Conservation (phyloP, 257 asterid genomes). For the Thymus mandschuricus region DNA sequence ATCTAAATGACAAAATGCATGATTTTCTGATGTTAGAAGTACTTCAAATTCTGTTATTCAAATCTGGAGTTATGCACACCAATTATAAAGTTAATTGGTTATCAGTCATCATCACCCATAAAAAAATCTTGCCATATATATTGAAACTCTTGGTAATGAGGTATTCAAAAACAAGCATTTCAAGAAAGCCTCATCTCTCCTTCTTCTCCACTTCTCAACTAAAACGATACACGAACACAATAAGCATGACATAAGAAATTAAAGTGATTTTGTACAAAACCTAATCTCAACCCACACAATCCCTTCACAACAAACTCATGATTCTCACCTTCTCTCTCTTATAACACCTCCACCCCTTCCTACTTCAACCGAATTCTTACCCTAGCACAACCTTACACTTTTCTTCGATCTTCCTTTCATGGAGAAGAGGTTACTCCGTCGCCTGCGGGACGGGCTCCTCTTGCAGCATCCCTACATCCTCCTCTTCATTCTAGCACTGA, state of each 20-base stretch:
- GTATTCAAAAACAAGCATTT: not conserved
- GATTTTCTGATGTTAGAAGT: not conserved
- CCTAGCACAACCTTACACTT: not conserved
- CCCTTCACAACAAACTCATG: not conserved
- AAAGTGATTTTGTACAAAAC: constrained; percentile 20
- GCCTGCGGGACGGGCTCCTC: constrained; percentile 41
- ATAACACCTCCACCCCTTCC: constrained; percentile 34
- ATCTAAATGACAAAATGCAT: not conserved
- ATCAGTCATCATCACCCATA: not conserved
- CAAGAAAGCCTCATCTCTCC: constrained; percentile 20
- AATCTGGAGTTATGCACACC: too few relatives aligned
- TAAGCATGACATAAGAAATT: constrained; percentile 30
- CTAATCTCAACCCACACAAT: constrained; percentile 39
- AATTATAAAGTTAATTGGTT: not conserved
- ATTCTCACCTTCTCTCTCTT: constrained; percentile 12
- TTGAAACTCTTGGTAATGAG: too few relatives aligned
- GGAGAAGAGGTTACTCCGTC: constrained; percentile 51
- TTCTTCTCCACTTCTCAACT: constrained; percentile 30
- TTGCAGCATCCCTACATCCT: constrained; percentile 58
- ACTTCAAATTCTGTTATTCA: not conserved
- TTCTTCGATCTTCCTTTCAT: constrained; percentile 28
- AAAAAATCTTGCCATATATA: too few relatives aligned
- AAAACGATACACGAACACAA: constrained; percentile 4
- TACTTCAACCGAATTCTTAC: constrained; percentile 21
- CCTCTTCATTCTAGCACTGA: constrained; percentile 43